Evolutionary conservation across 371 early-diverging fungal genomes (phyloP).

Genomic region (Mortierella sp.): DNA sequence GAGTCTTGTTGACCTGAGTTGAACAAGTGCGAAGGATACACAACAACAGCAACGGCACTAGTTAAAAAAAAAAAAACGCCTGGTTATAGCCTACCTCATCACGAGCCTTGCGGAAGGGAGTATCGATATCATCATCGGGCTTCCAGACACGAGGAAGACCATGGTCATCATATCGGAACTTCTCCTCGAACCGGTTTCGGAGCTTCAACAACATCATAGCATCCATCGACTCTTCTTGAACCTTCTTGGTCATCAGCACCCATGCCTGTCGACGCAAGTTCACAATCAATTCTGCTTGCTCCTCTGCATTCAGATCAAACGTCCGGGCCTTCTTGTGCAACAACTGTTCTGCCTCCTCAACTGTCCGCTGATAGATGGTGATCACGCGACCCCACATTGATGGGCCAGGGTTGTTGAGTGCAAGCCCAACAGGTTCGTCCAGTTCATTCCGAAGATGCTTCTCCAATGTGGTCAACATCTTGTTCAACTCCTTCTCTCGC

Average conservation of each 20-base stretch:
- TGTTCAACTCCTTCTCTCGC: conserved; percentile 82
- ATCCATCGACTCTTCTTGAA: conserved; percentile 86
- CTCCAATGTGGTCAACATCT: conserved; percentile 75
- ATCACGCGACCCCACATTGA: conserved; percentile 84
- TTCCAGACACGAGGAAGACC: conserved; percentile 96
- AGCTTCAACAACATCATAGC: conserved; percentile 82
- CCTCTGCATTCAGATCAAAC: conserved; percentile 60
- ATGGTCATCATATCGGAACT: conserved; percentile 92
- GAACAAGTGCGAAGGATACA: too few relatives aligned
- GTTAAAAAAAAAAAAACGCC: too few relatives aligned
- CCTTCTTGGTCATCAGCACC: conserved; percentile 74
- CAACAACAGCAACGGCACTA: too few relatives aligned
- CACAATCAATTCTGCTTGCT: conserved; percentile 53
- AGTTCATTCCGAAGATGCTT: conserved; percentile 71
- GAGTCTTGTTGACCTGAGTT: not conserved
- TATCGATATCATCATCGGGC: conserved; percentile 94
- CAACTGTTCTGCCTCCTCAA: conserved; percentile 61
- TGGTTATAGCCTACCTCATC: conserved; percentile 57
- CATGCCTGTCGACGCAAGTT: conserved; percentile 75
- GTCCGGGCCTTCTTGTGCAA: conserved; percentile 52
- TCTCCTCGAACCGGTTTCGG: conserved; percentile 83
- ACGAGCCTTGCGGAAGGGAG: conserved; percentile 78
- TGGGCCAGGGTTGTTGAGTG: conserved; percentile 71
- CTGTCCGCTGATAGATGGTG: conserved; percentile 61
- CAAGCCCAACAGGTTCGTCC: conserved; percentile 74